Conservation (phyloP, 2,329 filamentous ascomycete genomes). For the Fusarium nurragi region DNA sequence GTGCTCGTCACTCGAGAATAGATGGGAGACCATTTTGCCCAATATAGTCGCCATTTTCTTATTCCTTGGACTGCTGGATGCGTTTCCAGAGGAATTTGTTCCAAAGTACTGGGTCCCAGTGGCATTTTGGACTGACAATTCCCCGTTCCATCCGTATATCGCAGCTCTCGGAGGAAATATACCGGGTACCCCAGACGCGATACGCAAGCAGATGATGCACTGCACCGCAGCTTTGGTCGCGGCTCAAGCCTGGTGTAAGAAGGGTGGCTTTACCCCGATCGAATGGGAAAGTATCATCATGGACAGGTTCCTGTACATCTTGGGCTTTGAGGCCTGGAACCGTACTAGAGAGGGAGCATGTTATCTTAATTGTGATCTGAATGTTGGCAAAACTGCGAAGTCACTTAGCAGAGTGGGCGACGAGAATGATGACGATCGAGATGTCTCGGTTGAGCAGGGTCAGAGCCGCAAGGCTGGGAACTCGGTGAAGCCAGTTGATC, state of each 20-base stretch:
- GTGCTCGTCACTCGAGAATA: background rate
- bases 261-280: accelerated
- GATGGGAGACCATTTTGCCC: background rate
- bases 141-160: background rate
- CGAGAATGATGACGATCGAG: accelerated
- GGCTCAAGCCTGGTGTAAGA: background rate
- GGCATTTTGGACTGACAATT: background rate
- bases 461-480: accelerated
- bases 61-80: background rate
- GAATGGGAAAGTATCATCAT: background rate
- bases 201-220: background rate
- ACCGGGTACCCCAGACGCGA: accelerated
- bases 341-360: background rate
- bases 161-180: accelerated
- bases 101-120: background rate
- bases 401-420: accelerated
- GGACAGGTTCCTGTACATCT: background rate
- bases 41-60: background rate
- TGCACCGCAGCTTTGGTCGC: background rate
- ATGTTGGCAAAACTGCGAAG: background rate
- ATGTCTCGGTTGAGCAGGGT: accelerated
- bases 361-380: background rate
- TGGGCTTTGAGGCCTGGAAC: conserved; percentile 7
- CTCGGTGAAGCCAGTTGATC: background rate
- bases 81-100: background rate